Evolutionary conservation across 176 grass and related monocot genomes (phyloP), one percentile per base, ranked within the genome.

Genomic region (Avena insularis): DNA sequence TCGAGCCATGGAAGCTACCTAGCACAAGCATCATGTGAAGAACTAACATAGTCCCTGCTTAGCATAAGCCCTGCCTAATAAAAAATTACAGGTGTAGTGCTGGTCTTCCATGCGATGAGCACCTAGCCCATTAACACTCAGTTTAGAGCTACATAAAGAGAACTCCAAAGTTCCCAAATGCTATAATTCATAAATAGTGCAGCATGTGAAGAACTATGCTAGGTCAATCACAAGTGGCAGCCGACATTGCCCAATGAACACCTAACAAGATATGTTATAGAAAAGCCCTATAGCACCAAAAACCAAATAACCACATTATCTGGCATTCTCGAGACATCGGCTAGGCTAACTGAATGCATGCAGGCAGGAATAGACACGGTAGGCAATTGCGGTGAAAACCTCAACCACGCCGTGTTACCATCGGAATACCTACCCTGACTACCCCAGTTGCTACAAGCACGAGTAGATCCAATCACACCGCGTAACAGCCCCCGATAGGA

Each of bases 401-500:
- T 66, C 40, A 43, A 43, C 40, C 40, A 43, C 40, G 40, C 46
- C 17, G 9, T 29, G 20, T n/a, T 35, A 53, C 29, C n/a, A 63
- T 33, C 1, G 7, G 45, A 83, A 79, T 65, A 79, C 25, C 9
- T 33, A 14, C 11, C 9, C 29, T 55, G 40, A 81, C 16, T 23
- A 56, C 16, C 6, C 33, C 8, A 12, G 12, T 77, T 85, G 47
- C 56, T 19, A 83, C 14, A 33, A 12, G 48, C 80, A 53, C 50
- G 16, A 80, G 57, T 68, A 84, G 75, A 88, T 88, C 51, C 54
- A 55, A 40, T n/a, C 8, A 53, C 11, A 35, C 60, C 21, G 12
- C 14, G 48, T 48, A 79, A 75, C 57, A 73, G 63, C 5, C 31
- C 11, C 58, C 19, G 38, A 21, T 12, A 58, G 36, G 58, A 87